Conservation (phyloP, 768 basidiomycete species). For the Xerocomellus dryophilus region DNA sequence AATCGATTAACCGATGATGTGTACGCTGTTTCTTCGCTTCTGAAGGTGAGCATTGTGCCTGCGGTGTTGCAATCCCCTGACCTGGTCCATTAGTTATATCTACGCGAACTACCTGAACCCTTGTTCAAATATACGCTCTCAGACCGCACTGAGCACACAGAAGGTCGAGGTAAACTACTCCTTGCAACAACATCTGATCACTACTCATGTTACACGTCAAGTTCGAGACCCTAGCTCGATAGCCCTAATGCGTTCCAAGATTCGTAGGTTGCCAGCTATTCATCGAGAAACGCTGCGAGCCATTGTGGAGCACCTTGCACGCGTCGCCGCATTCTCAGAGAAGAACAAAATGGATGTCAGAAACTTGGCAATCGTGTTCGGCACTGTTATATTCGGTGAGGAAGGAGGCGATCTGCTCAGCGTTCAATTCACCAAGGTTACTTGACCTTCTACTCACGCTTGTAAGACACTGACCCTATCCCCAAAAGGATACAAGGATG, state of each 20-base stretch:
- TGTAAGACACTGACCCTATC: slow-evolving; percentile 16
- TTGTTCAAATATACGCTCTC: slow-evolving; percentile 77
- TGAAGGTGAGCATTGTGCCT: slow-evolving; percentile 56
- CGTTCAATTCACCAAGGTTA: slow-evolving; percentile 74
- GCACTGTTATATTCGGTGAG: slow-evolving; percentile 85
- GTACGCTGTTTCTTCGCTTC: slow-evolving; percentile 75
- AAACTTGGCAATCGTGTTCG: slow-evolving; percentile 90
- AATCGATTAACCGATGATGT: slow-evolving; percentile 71
- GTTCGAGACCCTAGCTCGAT: slow-evolving; percentile 64
- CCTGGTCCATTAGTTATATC: slow-evolving; percentile 52
- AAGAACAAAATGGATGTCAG: slow-evolving; percentile 94
- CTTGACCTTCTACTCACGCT: slow-evolving; percentile 24
- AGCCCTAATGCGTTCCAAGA: slow-evolving; percentile 83
- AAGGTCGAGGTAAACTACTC: slow-evolving; percentile 58
- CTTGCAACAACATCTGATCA: background rate
- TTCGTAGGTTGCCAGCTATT: slow-evolving; percentile 75
- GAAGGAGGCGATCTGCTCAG: slow-evolving; percentile 74
- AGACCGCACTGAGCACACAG: slow-evolving; percentile 79
- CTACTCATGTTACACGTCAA: slow-evolving; percentile 28
- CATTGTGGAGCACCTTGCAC: slow-evolving; percentile 77
- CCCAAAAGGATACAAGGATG: slow-evolving; percentile 63
- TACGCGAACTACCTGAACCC: slow-evolving; percentile 87
- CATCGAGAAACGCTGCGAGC: slow-evolving; percentile 84
- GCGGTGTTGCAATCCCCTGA: slow-evolving; percentile 1
- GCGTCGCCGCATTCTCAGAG: slow-evolving; percentile 60